Conservation (phyloP, 371 early-diverging fungal species). For the Syncephalastrum racemosum region DNA sequence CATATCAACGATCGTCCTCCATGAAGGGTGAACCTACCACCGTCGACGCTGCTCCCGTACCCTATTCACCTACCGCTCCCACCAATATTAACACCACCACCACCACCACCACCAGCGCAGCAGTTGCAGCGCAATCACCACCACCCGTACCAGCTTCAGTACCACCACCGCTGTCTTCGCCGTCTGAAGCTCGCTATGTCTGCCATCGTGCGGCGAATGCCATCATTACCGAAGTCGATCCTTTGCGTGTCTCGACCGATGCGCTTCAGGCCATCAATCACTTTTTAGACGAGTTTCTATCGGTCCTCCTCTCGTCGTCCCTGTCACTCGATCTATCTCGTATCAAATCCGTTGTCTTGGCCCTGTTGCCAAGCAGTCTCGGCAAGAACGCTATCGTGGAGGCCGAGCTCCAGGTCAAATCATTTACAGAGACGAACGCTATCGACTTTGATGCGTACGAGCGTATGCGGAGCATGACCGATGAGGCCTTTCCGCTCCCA, state of each 20-base stretch:
- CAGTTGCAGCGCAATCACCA: neutral
- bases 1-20: neutral
- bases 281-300: slow-evolving; percentile 62
- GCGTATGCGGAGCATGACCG: slow-evolving; percentile 25
- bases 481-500: slow-evolving; percentile 15
- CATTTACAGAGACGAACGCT: slow-evolving; percentile 44
- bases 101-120: neutral
- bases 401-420: slow-evolving; percentile 64
- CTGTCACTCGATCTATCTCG: slow-evolving; percentile 48
- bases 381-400: slow-evolving; percentile 67
- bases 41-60: neutral
- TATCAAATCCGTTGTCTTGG: slow-evolving; percentile 49
- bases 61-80: neutral
- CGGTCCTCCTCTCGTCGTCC: slow-evolving; percentile 44
- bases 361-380: slow-evolving; percentile 46
- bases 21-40: neutral
- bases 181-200: slow-evolving; percentile 38
- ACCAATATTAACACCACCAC: neutral
- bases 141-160: neutral
- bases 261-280: slow-evolving; percentile 59
- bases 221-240: slow-evolving; percentile 60
- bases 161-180: neutral
- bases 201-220: slow-evolving; percentile 67
- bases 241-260: slow-evolving; percentile 60
- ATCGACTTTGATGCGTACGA: slow-evolving; percentile 34